Evolutionary conservation across 768 basidiomycete genomes (phyloP), one percentile per base, ranked within the genome.

Genomic region (Phylloporus sp.): DNA sequence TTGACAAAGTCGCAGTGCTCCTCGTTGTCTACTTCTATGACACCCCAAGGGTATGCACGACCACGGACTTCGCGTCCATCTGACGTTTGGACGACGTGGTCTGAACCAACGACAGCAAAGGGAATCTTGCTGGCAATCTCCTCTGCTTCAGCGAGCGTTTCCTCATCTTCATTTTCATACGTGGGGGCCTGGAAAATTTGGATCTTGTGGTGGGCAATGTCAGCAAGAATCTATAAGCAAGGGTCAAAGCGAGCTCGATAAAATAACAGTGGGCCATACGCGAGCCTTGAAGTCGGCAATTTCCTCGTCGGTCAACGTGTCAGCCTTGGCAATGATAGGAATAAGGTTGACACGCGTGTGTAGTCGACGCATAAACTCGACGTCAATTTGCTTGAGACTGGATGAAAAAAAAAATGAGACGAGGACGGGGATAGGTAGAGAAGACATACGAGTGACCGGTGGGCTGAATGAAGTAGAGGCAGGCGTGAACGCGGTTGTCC

Each of bases 1-100:
- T 98, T 98, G 72, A 98, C 95, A 68, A 99, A 99, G 70, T 99
- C 97, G 61, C 97, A 99, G 67, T 99, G 97, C 16, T 93, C 91
- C 67, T 98, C 97, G 63, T 99, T 98, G 76, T 99, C 97, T 23
- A 99, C 97, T 69, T 99, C 97, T 58, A 98, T 93, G 45, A 95
- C 86, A 69, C 97, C 97, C 97, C 97, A 99, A 10, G 97, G 97
- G 70, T 99, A 99, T 4, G 84, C 78, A 60, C 97, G 91, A 12
- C 97, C 97, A 58, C 97, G 91, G 44, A 97, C 93, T 70, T 86
- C 77, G 52, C 94, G 88, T 23, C 95, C 94, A 62, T 95, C 93
- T 22, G 89, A 79, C 2, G 91, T 86, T 52, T 77, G 71, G 28
- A 99, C 89, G 49, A 87, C 72, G 57, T 78, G 76, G 72, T 97